Evolutionary conservation across 257 asterid genomes (phyloP).

Genomic region (Prunella vulgaris): DNA sequence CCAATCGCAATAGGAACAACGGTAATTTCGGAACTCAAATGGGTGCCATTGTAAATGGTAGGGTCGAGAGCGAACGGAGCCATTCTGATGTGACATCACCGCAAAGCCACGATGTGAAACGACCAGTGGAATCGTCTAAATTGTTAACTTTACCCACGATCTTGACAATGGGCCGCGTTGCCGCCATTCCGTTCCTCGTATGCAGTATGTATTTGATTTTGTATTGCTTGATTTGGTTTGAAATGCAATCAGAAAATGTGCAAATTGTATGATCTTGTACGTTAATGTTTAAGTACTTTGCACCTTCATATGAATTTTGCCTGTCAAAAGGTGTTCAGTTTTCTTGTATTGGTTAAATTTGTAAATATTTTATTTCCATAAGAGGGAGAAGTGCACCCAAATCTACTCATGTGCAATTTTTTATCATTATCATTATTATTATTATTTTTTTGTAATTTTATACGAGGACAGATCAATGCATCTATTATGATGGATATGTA

Average conservation of each 20-base stretch:
- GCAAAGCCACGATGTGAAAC: constrained; percentile 21
- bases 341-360: not conserved
- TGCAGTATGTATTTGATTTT: constrained; percentile 48
- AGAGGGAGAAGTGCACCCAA: not conserved
- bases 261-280: not conserved
- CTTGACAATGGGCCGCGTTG: constrained; percentile 90
- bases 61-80: constrained; percentile 28
- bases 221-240: constrained; percentile 1
- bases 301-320: constrained; percentile 4
- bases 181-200: constrained; percentile 74
- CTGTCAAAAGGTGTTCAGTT: not conserved
- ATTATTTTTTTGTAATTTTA: not conserved
- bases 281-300: not conserved
- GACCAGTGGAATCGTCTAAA: constrained; percentile 38
- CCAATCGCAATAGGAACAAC: constrained; percentile 20
- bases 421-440: too few species aligned
- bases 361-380: not conserved
- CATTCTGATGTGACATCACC: constrained; percentile 24
- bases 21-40: constrained; percentile 34
- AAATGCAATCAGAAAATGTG: not conserved
- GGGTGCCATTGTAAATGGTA: constrained; percentile 51
- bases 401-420: not conserved
- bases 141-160: constrained; percentile 93
- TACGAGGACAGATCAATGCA: not conserved
- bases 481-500: not conserved